Conservation (phyloP, 2,329 filamentous ascomycete genomes). For the Xylaria sp. region DNA sequence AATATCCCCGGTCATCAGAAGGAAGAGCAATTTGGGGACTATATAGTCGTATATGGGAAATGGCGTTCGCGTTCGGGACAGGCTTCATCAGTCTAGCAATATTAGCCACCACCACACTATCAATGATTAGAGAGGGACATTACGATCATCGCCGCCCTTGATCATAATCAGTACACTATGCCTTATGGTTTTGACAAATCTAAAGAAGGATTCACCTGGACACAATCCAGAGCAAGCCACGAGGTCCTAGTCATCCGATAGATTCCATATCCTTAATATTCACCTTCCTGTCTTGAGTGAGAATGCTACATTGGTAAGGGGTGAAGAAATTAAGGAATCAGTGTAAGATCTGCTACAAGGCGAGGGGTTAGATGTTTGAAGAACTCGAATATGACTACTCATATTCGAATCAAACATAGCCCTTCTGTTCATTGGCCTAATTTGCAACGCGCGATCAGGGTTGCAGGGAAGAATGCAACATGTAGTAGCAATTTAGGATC, state of each 20-base stretch:
- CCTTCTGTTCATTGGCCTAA: background rate
- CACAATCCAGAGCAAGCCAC: slow-evolving; percentile 1
- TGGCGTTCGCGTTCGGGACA: background rate
- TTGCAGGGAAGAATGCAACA: background rate
- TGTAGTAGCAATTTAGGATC: slow-evolving; percentile 2
- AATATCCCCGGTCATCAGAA: background rate
- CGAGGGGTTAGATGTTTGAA: background rate
- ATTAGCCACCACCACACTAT: background rate
- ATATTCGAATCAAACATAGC: background rate
- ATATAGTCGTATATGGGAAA: slow-evolving; percentile 5
- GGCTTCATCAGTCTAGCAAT: background rate
- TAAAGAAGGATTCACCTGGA: background rate
- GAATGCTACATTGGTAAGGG: slow-evolving; percentile 18
- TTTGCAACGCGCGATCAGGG: background rate
- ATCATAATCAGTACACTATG: background rate
- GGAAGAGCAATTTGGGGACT: background rate
- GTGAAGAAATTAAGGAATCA: slow-evolving; percentile 14
- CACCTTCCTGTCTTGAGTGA: slow-evolving; percentile 19
- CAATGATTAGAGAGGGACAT: background rate
- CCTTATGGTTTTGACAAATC: background rate
- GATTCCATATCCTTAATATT: background rate
- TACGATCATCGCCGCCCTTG: background rate
- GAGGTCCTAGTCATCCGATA: background rate
- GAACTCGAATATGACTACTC: background rate
- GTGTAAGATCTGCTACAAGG: background rate